Evolutionary conservation across 352 stramenopile genomes (phyloP).

Genomic region (Phytophthora boehmeriae): DNA sequence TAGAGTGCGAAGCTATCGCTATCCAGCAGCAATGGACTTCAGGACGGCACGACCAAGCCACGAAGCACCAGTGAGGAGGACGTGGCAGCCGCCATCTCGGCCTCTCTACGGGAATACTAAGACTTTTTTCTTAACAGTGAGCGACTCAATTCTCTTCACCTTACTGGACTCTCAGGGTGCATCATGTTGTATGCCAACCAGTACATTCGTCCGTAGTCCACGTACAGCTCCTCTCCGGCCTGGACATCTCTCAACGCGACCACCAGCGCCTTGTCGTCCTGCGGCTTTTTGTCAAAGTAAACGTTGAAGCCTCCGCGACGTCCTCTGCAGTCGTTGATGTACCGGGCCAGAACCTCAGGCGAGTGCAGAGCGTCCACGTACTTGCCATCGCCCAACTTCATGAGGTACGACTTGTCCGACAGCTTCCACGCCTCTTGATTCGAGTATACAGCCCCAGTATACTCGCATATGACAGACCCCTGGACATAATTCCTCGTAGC

Average conservation of each 20-base stretch:
- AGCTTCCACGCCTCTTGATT: slow-evolving; percentile 60
- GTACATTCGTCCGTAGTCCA: slow-evolving; percentile 85
- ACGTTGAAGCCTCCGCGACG: slow-evolving; percentile 69
- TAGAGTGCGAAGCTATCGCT: slow-evolving; percentile 50
- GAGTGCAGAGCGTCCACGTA: slow-evolving; percentile 75
- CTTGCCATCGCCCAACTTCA: slow-evolving; percentile 77
- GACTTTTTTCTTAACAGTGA: not conserved
- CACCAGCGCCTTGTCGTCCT: slow-evolving; percentile 56
- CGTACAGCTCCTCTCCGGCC: slow-evolving; percentile 72
- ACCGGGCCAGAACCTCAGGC: slow-evolving; percentile 57
- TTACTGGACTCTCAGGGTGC: slow-evolving; percentile 58
- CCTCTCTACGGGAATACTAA: slow-evolving; percentile 71
- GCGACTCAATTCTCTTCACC: slow-evolving; percentile 21
- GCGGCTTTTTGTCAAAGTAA: slow-evolving; percentile 68
- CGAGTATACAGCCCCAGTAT: slow-evolving; percentile 44
- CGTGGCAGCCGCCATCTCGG: slow-evolving; percentile 65
- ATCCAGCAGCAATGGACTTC: slow-evolving; percentile 36
- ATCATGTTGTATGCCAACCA: slow-evolving; percentile 82
- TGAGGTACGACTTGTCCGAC: slow-evolving; percentile 77
- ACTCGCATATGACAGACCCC: slow-evolving; percentile 47
- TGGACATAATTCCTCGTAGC: slow-evolving; percentile 29
- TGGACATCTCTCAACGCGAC: slow-evolving; percentile 65
- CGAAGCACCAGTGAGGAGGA: slow-evolving; percentile 62
- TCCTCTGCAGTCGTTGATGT: slow-evolving; percentile 84
- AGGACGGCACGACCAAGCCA: slow-evolving; percentile 31